Evolutionary conservation across 2,329 filamentous ascomycete species (phyloP), one percentile per base, ranked within the genome.

Genomic region (Tricladium varicosporioides): DNA sequence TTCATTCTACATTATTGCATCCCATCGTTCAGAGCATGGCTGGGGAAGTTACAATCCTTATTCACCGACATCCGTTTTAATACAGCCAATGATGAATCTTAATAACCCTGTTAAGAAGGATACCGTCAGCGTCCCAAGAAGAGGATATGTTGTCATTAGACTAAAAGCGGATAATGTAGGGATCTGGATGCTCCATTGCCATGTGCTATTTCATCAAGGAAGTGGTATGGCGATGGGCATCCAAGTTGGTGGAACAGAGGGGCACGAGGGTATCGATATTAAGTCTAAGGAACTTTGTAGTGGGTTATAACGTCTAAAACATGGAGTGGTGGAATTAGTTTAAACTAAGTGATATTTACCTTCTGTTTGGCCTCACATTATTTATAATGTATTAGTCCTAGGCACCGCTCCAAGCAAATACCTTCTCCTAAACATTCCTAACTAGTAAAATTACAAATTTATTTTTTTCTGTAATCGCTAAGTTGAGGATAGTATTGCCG

Each of bases 161-260:
- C 76, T 78, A 66, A 66, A 71, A 10, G 71, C 74, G 5, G 76
- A 80, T 51, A 81, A 81, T 64, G 75, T 77, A 1, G 79, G 79
- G 2, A 69, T 81, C 9, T 82, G 79, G 78, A 74, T 78, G 11
- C 68, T 81, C 51, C 76, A 78, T 59, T 78, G 76, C 40, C 78
- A 80, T 63, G 67, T 73, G 1, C 56, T 74, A 4, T 74, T 72
- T 63, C 72, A 72, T 48, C 64, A 67, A 57, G 74, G 70, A 0
- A 73, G 71, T 36, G 76, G 76, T 1, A 76, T 77, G 74, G 72
- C 72, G 1, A 76, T 77, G 71, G 55, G 57, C 2, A 32, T 65
- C 27, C 57, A 58, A 5, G 43, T 56, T 46, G 42, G 42, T 47
- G 53, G 27, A 9, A 18, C 46, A 18, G 18, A 49, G 18, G 32